A percentile compares a stretch with the other conserved stretches of the same genome.
Conservation (phyloP, 768 basidiomycete species). For the Suillus placidus region DNA sequence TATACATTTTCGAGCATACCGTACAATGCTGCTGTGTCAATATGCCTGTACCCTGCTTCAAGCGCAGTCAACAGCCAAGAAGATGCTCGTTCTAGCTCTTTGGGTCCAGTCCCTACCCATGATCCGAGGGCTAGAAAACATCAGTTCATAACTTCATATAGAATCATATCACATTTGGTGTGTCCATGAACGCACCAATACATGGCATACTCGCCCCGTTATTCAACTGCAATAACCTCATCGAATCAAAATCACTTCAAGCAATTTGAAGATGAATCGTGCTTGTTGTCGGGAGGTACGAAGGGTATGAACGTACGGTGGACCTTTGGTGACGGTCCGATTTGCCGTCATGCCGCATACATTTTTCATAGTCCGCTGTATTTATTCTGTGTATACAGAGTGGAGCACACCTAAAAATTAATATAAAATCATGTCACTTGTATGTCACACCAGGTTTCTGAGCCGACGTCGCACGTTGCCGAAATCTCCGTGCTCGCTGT, state of each 20-base stretch:
- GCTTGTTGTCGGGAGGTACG: background rate
- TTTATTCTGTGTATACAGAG: too few species aligned
- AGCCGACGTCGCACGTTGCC: too few species aligned
- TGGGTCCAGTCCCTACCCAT: background rate
- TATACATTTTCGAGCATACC: slow-evolving; percentile 17
- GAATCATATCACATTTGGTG: slow-evolving; percentile 16
- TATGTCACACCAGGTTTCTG: too few species aligned
- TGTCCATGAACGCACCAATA: slow-evolving; percentile 29
- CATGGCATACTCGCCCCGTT: slow-evolving; percentile 27
- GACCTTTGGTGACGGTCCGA: too few species aligned
- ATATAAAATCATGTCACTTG: too few species aligned
- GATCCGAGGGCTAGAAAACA: slow-evolving; percentile 8
- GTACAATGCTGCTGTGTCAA: slow-evolving; percentile 44
- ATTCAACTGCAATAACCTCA: slow-evolving; percentile 24
- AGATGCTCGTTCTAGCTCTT: slow-evolving; percentile 7
- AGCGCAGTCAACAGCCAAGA: slow-evolving; percentile 7
- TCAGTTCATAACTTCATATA: background rate
- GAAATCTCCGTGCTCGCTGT: too few species aligned
- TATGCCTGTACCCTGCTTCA: slow-evolving; percentile 45
- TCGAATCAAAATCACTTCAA: background rate
- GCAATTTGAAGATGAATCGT: background rate
- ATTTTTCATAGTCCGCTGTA: too few species aligned
- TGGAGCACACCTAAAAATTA: too few species aligned
- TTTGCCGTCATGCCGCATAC: too few species aligned
- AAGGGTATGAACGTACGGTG: background rate